Evolutionary conservation across 805 yeast species (phyloP).

Genomic region (Ogataea neopini): DNA sequence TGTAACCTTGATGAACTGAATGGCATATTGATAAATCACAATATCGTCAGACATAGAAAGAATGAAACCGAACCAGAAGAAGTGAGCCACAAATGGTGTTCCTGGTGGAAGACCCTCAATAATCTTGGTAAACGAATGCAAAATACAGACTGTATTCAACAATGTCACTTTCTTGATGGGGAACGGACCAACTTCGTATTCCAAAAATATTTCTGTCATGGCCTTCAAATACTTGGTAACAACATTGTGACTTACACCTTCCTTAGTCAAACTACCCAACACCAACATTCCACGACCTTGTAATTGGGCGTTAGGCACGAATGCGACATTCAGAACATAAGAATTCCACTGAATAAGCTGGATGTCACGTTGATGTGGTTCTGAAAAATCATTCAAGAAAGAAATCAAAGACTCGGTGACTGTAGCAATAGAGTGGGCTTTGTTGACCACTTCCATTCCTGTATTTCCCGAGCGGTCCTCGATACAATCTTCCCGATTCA

Average conservation of each 20-base stretch:
- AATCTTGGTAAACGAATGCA: slow-evolving; percentile 49
- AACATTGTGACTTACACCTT: slow-evolving; percentile 60
- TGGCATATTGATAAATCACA: slow-evolving; percentile 32
- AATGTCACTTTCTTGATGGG: slow-evolving; percentile 11
- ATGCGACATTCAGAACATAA: slow-evolving; percentile 61
- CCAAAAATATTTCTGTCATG: slow-evolving; percentile 32
- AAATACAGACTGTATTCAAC: slow-evolving; percentile 39
- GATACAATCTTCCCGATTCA: slow-evolving; percentile 54
- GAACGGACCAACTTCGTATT: slow-evolving; percentile 21
- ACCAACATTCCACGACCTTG: slow-evolving; percentile 69
- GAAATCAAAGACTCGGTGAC: slow-evolving; percentile 56
- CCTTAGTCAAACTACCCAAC: slow-evolving; percentile 65
- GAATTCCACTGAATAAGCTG: slow-evolving; percentile 71
- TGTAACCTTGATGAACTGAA: slow-evolving; percentile 39
- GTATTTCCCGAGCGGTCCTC: slow-evolving; percentile 25
- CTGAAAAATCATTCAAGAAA: slow-evolving; percentile 51
- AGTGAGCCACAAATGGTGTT: slow-evolving; percentile 47
- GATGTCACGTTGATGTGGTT: slow-evolving; percentile 45
- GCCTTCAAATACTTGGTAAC: slow-evolving; percentile 29
- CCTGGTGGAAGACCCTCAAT: slow-evolving; percentile 47
- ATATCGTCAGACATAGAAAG: slow-evolving; percentile 29
- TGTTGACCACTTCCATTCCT: slow-evolving; percentile 39
- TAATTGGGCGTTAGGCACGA: slow-evolving; percentile 53
- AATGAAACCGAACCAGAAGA: slow-evolving; percentile 48
- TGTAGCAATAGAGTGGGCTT: slow-evolving; percentile 52